phyloP scores from a whole-genome alignment of 345 rosid genomes.

The Gossypium stocksii region DNA sequence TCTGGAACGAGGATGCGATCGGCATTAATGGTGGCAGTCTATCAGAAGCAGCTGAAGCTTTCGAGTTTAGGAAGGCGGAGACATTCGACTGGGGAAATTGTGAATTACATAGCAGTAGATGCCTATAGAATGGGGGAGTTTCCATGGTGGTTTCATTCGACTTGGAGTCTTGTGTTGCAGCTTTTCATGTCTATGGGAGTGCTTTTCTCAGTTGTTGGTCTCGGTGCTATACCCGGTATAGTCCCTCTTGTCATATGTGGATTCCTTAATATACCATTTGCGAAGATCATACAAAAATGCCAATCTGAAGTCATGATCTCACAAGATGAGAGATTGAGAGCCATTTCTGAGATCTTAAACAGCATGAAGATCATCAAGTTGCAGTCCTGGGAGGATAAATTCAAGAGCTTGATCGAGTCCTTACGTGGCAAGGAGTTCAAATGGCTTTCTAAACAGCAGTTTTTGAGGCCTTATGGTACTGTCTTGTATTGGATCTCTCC shows the following conservation, averaged over 20 bases:
- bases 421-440: conserved; percentile 53
- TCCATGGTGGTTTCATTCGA: conserved; percentile 68
- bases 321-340: conserved; percentile 62
- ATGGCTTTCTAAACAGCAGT: conserved; percentile 54
- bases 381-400: conserved; percentile 79
- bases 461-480: conserved; percentile 42
- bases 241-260: conserved; percentile 45
- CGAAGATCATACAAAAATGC: conserved; percentile 48
- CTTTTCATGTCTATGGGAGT: conserved; percentile 47
- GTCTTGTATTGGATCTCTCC: conserved; percentile 72
- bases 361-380: conserved; percentile 76
- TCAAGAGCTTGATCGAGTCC: conserved; percentile 52
- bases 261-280: conserved; percentile 55
- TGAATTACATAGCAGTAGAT: conserved; percentile 71
- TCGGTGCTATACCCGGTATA: conserved; percentile 55
- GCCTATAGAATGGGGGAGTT: conserved; percentile 78
- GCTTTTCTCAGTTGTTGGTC: conserved; percentile 54
- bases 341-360: conserved; percentile 62
- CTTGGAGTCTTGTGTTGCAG: conserved; percentile 52
- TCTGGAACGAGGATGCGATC: conserved; percentile 76
- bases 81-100: conserved; percentile 73
- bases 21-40: conserved; percentile 61
- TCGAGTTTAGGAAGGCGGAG: conserved; percentile 59
- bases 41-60: conserved; percentile 57
- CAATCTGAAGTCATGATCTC: conserved; percentile 62